Percentiles rank a stretch among this genome's conserved stretches.
Conservation (phyloP, 345 rosid genomes). For the Gossypium thurberi region DNA sequence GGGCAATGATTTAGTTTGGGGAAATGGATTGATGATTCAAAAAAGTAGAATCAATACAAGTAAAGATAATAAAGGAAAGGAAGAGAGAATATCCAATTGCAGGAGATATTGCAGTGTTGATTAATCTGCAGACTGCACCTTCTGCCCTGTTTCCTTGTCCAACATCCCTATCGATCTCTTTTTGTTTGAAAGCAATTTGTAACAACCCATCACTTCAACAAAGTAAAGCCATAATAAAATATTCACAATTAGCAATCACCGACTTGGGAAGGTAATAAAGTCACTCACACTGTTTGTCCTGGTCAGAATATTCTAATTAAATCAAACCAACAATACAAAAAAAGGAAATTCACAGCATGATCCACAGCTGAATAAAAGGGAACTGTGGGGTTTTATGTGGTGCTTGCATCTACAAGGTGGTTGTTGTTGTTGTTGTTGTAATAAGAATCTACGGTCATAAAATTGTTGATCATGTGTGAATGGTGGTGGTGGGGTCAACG, state of each 20-base stretch:
- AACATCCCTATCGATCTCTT: conserved; percentile 13
- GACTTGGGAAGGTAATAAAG: conserved; percentile 16
- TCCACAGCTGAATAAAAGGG: conserved; percentile 20
- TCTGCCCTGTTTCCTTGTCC: background rate
- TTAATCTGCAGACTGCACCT: background rate
- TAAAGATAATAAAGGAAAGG: background rate
- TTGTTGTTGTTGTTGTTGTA: background rate
- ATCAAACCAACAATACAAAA: background rate
- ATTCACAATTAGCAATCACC: conserved; percentile 18
- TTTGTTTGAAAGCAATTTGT: conserved; percentile 25
- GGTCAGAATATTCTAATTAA: conserved; percentile 13
- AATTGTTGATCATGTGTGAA: conserved; percentile 6
- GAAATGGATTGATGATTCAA: too few relatives aligned
- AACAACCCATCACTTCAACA: conserved; percentile 27
- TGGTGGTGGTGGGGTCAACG: conserved; percentile 31
- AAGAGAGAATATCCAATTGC: background rate
- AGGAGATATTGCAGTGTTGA: background rate
- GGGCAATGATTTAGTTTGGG: too few relatives aligned
- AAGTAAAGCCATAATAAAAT: background rate
- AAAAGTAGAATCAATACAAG: too few relatives aligned
- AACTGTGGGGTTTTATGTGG: conserved; percentile 14
- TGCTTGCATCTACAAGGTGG: conserved; percentile 21
- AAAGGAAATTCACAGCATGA: conserved; percentile 9
- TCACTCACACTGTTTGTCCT: conserved; percentile 6
- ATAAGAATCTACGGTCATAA: conserved; percentile 20